phyloP scores from a whole-genome alignment of 768 basidiomycete genomes.

The Suillus paluster region DNA sequence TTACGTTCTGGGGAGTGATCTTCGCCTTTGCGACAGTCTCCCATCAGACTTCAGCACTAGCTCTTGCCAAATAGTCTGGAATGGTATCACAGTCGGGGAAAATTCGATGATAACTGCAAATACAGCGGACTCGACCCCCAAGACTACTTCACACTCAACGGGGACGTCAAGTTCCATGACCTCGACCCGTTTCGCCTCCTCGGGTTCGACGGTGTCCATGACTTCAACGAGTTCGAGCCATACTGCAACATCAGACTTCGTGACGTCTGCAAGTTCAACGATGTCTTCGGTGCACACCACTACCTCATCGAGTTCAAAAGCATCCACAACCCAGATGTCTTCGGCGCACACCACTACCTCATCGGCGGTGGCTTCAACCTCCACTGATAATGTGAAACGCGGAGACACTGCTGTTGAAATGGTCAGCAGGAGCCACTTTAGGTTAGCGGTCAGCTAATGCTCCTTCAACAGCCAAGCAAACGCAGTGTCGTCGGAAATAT shows the following conservation, averaged over 20 bases:
- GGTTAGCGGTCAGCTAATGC: neutral
- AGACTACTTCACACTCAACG: neutral
- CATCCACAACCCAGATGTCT: neutral
- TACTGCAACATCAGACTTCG: too few relatives aligned
- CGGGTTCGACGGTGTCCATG: neutral
- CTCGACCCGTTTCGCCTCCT: neutral
- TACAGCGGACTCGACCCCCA: neutral
- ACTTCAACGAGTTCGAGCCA: neutral
- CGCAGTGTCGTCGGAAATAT: constrained; percentile 22
- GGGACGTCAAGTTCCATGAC: neutral
- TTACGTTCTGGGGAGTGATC: constrained; percentile 52
- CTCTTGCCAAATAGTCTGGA: constrained; percentile 62
- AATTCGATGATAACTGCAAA: constrained; percentile 4
- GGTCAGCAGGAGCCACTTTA: neutral
- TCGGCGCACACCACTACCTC: neutral
- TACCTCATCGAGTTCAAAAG: neutral
- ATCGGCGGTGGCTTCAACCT: neutral
- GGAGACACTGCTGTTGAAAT: neutral
- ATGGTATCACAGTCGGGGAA: constrained; percentile 34
- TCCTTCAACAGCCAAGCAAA: constrained; percentile 8
- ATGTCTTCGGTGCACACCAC: too few relatives aligned
- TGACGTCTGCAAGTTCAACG: neutral
- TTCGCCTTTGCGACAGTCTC: constrained; percentile 62
- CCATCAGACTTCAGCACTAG: constrained; percentile 39
- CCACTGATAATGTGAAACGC: neutral